Base-by-base conservation (phyloP, 306 rosid genomes). In the Rubus parviflorus region DNA sequence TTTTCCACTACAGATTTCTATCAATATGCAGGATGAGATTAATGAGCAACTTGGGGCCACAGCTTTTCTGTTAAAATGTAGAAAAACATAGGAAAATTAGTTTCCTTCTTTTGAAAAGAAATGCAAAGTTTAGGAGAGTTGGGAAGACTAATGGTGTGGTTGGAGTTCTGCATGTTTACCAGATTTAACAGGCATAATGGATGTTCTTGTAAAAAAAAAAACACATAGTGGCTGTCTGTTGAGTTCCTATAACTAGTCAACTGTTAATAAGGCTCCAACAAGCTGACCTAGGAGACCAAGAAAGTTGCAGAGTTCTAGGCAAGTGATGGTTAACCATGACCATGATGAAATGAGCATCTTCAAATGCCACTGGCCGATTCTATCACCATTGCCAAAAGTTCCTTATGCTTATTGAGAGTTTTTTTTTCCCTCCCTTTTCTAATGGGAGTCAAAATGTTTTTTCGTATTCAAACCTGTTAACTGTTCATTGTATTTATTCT, bases 401-500 rank as follows among this genome's bases (percentile, higher is more conserved):
- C 30, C 60, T 16, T 48, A 30, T 7, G 35, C 5, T 23, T 23
- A 57, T 2, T 15, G 0, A 22, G 14, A 8, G 23, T 8, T 22
- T 12, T 3, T 42, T 16, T 8, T 20, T 17, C 3, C 58, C 14
- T 10, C 5, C 16, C 7, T 41, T 30, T 53, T 35, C 23, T 40
- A 13, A 58, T 19, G 15, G 42, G 47, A 45, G 52, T 58, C 35
- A 30, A 30, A 19, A 30, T 51, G 19, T 43, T 68, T 61, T 75
- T 23, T 52, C 1, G 40, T n/a, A 46, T 43, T 37, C 30, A 47
- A 56, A 25, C 7, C 4, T 58, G 35, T 43, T 45, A 57, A 67
- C 8, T 69, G 11, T 61, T 82, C 52, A 57, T 79, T 72, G 38
- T 77, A 48, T 77, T 49, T 51, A 7, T 82, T 81, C 68, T 43